Conservation (phyloP, 441 rosid genomes). For the Corymbia citriodora region DNA sequence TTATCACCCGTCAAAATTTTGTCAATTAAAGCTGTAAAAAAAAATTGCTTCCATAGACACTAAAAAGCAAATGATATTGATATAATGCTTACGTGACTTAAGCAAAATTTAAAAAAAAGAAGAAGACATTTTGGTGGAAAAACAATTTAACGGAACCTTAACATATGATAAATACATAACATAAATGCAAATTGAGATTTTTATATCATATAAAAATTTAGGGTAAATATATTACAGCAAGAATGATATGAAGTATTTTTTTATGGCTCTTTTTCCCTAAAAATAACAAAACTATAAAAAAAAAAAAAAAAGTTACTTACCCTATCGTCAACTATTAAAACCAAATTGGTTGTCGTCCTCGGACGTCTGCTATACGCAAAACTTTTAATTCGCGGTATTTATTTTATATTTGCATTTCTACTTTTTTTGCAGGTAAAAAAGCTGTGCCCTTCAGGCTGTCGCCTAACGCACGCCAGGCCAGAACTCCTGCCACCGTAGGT, state of each 20-base stretch:
- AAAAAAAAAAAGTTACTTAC: not conserved
- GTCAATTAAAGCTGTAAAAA: too few species aligned
- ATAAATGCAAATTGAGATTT: fast-evolving
- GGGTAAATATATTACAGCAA: too few species aligned
- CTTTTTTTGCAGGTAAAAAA: not conserved
- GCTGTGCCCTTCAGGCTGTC: not conserved
- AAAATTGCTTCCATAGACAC: too few species aligned
- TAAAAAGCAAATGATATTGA: too few species aligned
- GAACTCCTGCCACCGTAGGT: not conserved
- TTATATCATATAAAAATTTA: too few species aligned
- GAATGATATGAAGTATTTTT: too few species aligned
- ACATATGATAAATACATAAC: fast-evolving
- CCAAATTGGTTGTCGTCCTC: not conserved
- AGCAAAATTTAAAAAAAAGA: too few species aligned
- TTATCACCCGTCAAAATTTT: too few species aligned
- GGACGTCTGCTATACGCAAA: not conserved
- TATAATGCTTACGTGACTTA: fast-evolving
- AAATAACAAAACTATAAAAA: too few species aligned
- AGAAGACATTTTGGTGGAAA: fast-evolving
- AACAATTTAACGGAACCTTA: not conserved
- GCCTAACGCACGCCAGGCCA: not conserved
- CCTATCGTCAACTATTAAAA: not conserved
- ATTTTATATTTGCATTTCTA: not conserved
- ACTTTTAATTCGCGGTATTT: not conserved
- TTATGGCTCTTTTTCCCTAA: too few species aligned